Base-by-base conservation (phyloP, 192 early-diverging fungal species). In the Coemansia sp. region DNA sequence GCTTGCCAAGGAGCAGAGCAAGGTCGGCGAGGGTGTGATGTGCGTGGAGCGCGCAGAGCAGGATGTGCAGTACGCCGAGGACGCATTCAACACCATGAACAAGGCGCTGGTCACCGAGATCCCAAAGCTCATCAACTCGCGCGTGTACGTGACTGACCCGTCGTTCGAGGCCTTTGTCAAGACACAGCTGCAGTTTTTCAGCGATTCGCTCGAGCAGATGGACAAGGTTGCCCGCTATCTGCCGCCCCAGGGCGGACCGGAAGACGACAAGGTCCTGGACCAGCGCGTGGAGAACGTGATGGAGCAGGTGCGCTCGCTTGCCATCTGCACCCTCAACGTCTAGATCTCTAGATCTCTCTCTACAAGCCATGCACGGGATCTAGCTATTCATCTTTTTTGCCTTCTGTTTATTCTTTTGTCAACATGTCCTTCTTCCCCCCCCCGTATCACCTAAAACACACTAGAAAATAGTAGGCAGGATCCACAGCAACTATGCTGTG, bases 161-260 rank as follows among this genome's bases (percentile, higher is more conserved):
- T 93, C 93, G 21, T 96, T 99, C 68, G 95, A 97, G 69, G 96
- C 95, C 8, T 79, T 99, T 28, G 91, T 97, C 58, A 95, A 96
- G 79, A 85, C 90, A 16, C 96, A 99, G 72, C 72, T 96, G n/a
- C 84, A 87, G 61, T 98, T 98, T 82, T 91, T 92, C 59, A 91
- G 91, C 71, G 86, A 87, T 40, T 92, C 92, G 52, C 88, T 88
- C 57, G 84, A 89, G 29, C 86, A 87, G 61, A 84, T 98, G 66
- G 87, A 91, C 59, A 64, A 75, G 3, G 73, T 94, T 4, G 68
- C 87, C 39, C 71, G 86, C 40, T 77, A 83, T 30, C 84, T 93
- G 62, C 89, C 88, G n/a, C 72, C 79, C 5, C 75, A 82, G 60
- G 63, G 75, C 13, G 86, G 89, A 2, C 84, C 83, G 10, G 69